phyloP scores from a whole-genome alignment of 805 yeast genomes.

The Saturnispora sekii region DNA sequence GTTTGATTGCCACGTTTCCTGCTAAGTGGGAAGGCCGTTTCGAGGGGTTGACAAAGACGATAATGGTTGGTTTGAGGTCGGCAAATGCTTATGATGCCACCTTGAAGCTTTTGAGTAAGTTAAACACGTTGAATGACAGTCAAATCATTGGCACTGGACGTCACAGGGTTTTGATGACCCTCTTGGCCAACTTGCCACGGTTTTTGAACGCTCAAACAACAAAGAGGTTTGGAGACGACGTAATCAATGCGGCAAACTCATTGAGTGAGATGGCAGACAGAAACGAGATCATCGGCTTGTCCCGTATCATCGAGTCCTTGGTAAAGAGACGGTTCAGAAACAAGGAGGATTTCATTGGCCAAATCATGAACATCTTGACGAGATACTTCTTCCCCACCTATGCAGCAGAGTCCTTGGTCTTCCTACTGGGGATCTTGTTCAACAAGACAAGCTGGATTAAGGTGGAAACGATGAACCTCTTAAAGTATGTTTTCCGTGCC shows the following conservation, averaged over 20 bases:
- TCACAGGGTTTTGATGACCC: slow-evolving; percentile 57
- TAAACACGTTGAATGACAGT: slow-evolving; percentile 58
- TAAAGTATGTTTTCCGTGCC: slow-evolving; percentile 65
- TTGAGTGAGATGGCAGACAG: slow-evolving; percentile 52
- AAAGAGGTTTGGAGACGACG: slow-evolving; percentile 40
- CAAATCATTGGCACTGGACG: slow-evolving; percentile 69
- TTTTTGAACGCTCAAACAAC: slow-evolving; percentile 71
- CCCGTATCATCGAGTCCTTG: slow-evolving; percentile 68
- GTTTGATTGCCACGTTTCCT: slow-evolving; percentile 81
- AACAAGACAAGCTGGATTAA: slow-evolving; percentile 76
- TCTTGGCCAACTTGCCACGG: slow-evolving; percentile 75
- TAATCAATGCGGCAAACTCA: slow-evolving; percentile 42
- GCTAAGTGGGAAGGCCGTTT: slow-evolving; percentile 93
- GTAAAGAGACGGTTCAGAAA: slow-evolving; percentile 75
- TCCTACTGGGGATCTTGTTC: slow-evolving; percentile 68
- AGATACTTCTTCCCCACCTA: slow-evolving; percentile 61
- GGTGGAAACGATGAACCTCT: slow-evolving; percentile 63
- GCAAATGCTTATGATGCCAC: slow-evolving; percentile 72
- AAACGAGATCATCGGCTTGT: slow-evolving; percentile 42
- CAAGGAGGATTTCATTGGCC: slow-evolving; percentile 82
- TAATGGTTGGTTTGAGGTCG: slow-evolving; percentile 78
- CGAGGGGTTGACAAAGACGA: slow-evolving; percentile 74
- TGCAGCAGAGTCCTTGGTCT: slow-evolving; percentile 65
- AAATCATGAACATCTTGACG: slow-evolving; percentile 63
- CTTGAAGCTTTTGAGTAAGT: slow-evolving; percentile 58